Evolutionary conservation across 352 stramenopile species (phyloP), one percentile per base, ranked within the genome.

Genomic region (Phytophthora gonapodyides): DNA sequence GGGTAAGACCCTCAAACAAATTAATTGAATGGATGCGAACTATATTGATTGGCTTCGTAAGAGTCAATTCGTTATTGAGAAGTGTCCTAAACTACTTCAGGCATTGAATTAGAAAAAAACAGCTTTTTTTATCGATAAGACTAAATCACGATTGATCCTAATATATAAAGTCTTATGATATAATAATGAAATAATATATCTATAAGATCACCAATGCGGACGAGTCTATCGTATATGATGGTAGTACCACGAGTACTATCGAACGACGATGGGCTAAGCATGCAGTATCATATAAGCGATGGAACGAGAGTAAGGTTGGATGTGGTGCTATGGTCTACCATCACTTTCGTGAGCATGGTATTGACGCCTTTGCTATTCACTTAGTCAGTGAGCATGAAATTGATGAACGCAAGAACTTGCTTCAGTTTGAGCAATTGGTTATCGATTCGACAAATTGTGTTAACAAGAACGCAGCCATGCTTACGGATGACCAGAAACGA

Each of bases 371-470:
- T 36, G 7, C 7, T 42, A 64, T 58, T 54, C 47, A 43, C 16
- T 58, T 64, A 52, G 8, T 64, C 6, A 48, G 19, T 24, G 57
- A 58, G 24, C 57, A 64, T 54, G 47, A 64, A 37, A 13, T 64
- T 64, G 48, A 53, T 12, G 40, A 53, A 10, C 57, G 40, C 5
- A 64, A 64, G 5, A 40, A 48, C 0, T 19, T 64, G 13, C 17
- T 43, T 37, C 47, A 65, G 8, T 57, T 65, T 49, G 44, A 56
- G 13, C 57, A 66, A 10, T 30, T 58, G 2, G 57, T 65, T 15
- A 65, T 65, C 5, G 35, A 48, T 65, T 55, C 48, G 19, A 65
- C 21, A 12, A 19, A 36, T 0, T 66, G 58, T 66, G 58, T 66
- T 1, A 66, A 66, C 56, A 54, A 56, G 11, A 5, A 51, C 2